Evolutionary conservation across 805 yeast species (phyloP), one percentile per base, ranked within the genome.

Genomic region (Debaryomyces hansenii): DNA sequence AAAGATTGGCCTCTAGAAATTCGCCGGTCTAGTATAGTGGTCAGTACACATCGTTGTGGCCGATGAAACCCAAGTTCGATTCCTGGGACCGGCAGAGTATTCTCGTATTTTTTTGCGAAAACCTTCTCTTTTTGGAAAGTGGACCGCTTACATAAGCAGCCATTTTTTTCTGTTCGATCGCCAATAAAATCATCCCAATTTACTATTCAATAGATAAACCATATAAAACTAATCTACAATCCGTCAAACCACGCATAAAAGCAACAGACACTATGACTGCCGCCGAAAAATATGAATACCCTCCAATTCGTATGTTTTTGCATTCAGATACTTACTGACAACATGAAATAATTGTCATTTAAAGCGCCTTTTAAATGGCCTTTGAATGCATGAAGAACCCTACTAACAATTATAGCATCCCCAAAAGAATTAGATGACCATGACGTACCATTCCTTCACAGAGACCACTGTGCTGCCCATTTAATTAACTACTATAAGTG

Each of bases 31-130:
- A 64, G 77, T 71, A 71, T 71, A 71, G 75, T 71, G 76, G 77
- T 71, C 50, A 71, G 75, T 71, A 71, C 75, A 63, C 64, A 55
- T 67, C 75, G 73, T 71, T 71, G 75, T 71, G 77, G 77, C 77
- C 74, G 77, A 68, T 56, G 66, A 62, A 60, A 72, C 76, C 75
- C 75, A 72, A 63, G 75, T 72, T 72, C 76, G 77, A 71, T 70
- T 72, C 76, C 75, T 70, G 77, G 75, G 72, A 64, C 70, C 75
- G 74, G 77, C 77, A 72, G 6, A 29, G n/a, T n/a, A 45, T 35
- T 58, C 44, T 31, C 2, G 4, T 31, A n/a, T 37, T 46, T 45
- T 46, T 46, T 45, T 14, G 7, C 9, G 20, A 31, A n/a, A 7
- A 32, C 4, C 12, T 6, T 16, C 16, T 29, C 4, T 9, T 28